phyloP scores from a whole-genome alignment of 2,329 filamentous ascomycete species.

The Sarocladium kiliense region DNA sequence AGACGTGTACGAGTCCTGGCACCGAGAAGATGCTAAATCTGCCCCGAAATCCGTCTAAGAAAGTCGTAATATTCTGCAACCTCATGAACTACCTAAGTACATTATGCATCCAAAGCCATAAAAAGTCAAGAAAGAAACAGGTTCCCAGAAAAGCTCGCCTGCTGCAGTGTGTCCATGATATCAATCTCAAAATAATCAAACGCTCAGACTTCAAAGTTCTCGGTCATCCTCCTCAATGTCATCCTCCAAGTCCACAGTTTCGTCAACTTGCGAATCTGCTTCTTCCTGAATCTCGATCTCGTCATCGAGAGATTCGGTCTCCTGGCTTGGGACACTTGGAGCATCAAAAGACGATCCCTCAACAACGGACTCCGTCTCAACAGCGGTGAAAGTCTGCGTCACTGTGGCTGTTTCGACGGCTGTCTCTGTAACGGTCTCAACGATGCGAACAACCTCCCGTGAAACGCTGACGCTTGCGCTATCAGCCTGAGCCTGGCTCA shows the following conservation, averaged over 20 bases:
- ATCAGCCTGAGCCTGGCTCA: constrained; percentile 9
- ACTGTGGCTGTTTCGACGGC: constrained; percentile 25
- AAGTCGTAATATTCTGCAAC: background rate
- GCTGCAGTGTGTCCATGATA: constrained; percentile 1
- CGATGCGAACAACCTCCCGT: constrained; percentile 24
- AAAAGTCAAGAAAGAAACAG: background rate
- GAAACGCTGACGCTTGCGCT: constrained; percentile 6
- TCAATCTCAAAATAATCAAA: background rate
- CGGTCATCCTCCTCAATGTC: background rate
- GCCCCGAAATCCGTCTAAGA: no score
- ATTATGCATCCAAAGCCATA: constrained; percentile 1
- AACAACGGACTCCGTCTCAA: constrained; percentile 21
- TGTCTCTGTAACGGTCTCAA: constrained; percentile 30
- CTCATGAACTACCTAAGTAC: background rate
- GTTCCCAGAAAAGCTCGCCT: constrained; percentile 6
- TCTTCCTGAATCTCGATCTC: background rate
- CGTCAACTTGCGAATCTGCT: background rate
- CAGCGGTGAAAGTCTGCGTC: constrained; percentile 16
- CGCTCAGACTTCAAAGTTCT: background rate
- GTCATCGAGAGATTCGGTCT: no score
- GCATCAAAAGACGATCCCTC: background rate
- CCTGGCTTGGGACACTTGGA: background rate
- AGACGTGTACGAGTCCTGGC: no score
- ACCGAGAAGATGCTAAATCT: no score
- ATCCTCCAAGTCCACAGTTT: background rate